Evolutionary conservation across 2,329 filamentous ascomycete genomes (phyloP), one percentile per base, ranked within the genome.

Genomic region (Zasmidium cellare): DNA sequence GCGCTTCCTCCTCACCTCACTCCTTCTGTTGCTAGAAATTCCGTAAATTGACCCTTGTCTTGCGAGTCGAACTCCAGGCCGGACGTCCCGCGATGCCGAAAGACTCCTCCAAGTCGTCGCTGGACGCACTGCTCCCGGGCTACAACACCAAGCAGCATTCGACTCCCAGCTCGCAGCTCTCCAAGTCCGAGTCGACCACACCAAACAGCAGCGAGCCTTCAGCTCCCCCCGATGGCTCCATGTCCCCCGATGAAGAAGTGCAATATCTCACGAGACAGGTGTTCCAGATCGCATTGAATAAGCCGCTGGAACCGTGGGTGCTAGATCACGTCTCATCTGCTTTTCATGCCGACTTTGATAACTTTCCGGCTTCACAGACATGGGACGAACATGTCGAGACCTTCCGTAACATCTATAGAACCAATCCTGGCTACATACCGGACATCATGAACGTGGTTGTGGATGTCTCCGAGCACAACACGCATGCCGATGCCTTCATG

Each of bases 321-420:
- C 38, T 53, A 16, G 24, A 41, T 18, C 57, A 59, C 44, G 49
- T 59, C 31, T 28, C 48, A 7, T 31, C 44, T 20, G 46, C 25
- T 35, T 59, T 59, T 53, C 55, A 47, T 31, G 53, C 51, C 23
- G 56, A 58, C 11, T 50, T 55, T 20, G 52, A 58, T 24, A 58
- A 58, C 23, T 53, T 54, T 20, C 51, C 48, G 3, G 18, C 46
- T 18, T 55, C 53, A 12, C 28, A 38, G 22, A 55, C 46, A 18
- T 55, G 53, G 53, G 19, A 22, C 19, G 44, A 58, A 25, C 35
- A 51, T 41, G n/a, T 19, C 18, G 56, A 58, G 35, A 46, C 46
- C 14, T 58, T 58, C 51, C 20, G 41, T 9, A 51, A 44, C 7
- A 53, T 55, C 38, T 45, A 58, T 18, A 11, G 28, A 9, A 44